phyloP scores from a whole-genome alignment of 495 filamentous ascomycete genomes.

The Penicillium silybi region DNA sequence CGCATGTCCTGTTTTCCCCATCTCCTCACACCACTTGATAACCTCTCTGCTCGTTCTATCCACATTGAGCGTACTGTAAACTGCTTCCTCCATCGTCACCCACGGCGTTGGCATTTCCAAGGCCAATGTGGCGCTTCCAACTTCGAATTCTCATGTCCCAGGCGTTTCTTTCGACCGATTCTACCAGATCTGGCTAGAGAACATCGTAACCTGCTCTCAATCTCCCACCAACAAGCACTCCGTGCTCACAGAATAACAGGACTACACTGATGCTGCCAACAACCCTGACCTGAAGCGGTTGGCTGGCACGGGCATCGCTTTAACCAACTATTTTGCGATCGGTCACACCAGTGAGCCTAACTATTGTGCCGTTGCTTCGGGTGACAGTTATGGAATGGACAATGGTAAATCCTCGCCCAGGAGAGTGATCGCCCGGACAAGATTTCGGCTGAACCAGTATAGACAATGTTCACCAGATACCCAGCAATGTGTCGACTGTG shows the following conservation, averaged over 20 bases:
- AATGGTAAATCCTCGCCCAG: not conserved
- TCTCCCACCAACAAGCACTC: no score
- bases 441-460: not conserved
- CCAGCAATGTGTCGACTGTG: not conserved
- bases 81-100: no score
- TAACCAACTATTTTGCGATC: not conserved
- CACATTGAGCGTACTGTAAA: no score
- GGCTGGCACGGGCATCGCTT: no score
- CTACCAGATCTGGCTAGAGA: not conserved
- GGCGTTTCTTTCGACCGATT: not conserved
- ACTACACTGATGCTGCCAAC: not conserved
- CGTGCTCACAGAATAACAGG: not conserved
- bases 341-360: not conserved
- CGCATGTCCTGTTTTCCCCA: no score
- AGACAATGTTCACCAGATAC: not conserved
- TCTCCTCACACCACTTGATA: no score
- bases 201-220: not conserved
- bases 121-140: no score
- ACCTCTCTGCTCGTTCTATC: no score
- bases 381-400: not conserved
- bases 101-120: no score
- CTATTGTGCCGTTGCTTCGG: not conserved
- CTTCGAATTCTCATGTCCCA: no score
- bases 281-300: not conserved
- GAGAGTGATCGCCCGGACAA: not conserved